Evolutionary conservation across 805 yeast genomes (phyloP).

Genomic region (Huiozyma sinensis): DNA sequence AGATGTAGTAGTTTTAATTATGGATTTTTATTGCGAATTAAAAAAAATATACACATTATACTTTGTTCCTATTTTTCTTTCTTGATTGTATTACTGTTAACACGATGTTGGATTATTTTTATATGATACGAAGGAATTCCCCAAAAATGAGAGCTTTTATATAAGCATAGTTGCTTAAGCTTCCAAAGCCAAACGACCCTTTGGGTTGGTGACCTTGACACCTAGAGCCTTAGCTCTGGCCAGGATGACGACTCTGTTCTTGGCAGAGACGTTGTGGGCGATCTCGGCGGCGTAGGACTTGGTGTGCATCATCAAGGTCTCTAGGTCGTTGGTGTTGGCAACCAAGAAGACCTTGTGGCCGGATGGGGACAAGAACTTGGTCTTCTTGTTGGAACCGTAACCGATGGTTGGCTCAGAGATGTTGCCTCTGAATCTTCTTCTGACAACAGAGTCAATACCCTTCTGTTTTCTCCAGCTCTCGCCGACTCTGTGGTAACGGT

Average conservation of each 20-base stretch:
- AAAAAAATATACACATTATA: too few species aligned
- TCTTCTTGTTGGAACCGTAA: slow-evolving; percentile 99
- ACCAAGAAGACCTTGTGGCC: slow-evolving; percentile 98
- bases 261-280: slow-evolving; percentile 96
- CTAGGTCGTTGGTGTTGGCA: slow-evolving; percentile 87
- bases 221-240: slow-evolving; percentile 97
- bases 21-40: too few species aligned
- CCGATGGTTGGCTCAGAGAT: slow-evolving; percentile 99
- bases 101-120: too few species aligned
- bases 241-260: slow-evolving; percentile 93
- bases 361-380: slow-evolving; percentile 89
- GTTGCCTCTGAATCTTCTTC: slow-evolving; percentile 99
- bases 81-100: too few species aligned
- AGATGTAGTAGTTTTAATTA: too few species aligned
- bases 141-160: too few species aligned
- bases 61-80: too few species aligned
- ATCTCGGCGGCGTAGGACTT: slow-evolving; percentile 99
- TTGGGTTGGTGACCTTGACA: slow-evolving; percentile 97
- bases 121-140: too few species aligned
- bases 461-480: slow-evolving; percentile 99
- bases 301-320: slow-evolving; percentile 91
- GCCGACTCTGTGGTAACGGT: slow-evolving; percentile 96
- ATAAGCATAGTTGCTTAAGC: slow-evolving; percentile 45
- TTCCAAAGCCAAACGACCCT: slow-evolving; percentile 96
- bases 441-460: slow-evolving; percentile 99